Conservation (phyloP, 1,284 basidiomycete genomes). For the Meripilus lineatus region DNA sequence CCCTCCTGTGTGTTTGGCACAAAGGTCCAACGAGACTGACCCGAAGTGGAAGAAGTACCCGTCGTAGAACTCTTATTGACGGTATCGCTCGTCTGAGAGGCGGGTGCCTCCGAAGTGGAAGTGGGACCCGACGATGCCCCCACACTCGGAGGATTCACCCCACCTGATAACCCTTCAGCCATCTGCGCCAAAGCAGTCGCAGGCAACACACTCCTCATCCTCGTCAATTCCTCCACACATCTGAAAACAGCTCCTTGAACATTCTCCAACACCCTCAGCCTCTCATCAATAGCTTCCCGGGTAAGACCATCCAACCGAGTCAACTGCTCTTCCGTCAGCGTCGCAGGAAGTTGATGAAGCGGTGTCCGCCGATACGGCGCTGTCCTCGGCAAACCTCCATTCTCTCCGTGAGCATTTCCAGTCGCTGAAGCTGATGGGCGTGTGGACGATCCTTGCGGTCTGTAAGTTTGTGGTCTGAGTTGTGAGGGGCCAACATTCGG, state of each 20-base stretch:
- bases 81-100: too few species aligned
- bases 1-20: too few species aligned
- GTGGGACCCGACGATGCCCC: too few species aligned
- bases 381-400: neutral
- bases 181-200: too few species aligned
- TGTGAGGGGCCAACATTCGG: too few species aligned
- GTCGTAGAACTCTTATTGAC: too few species aligned
- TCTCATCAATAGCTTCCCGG: conserved; percentile 78
- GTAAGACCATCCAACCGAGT: conserved; percentile 57
- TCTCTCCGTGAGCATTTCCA: neutral
- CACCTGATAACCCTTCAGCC: too few species aligned
- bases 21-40: too few species aligned
- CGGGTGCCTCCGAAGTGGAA: too few species aligned
- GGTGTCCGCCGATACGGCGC: neutral
- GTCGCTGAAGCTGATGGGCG: neutral
- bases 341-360: conserved; percentile 39
- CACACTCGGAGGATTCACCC: too few species aligned
- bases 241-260: conserved; percentile 65
- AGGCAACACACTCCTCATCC: conserved; percentile 68
- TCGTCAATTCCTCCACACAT: conserved; percentile 74
- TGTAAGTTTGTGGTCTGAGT: too few species aligned
- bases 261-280: conserved; percentile 69
- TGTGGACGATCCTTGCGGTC: neutral
- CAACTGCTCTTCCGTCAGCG: conserved; percentile 56
- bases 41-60: too few species aligned